A percentile compares a stretch with the other conserved stretches of the same genome.
phyloP scores from a whole-genome alignment of 2,329 filamentous ascomycete species.

The Setomelanomma holmii region DNA sequence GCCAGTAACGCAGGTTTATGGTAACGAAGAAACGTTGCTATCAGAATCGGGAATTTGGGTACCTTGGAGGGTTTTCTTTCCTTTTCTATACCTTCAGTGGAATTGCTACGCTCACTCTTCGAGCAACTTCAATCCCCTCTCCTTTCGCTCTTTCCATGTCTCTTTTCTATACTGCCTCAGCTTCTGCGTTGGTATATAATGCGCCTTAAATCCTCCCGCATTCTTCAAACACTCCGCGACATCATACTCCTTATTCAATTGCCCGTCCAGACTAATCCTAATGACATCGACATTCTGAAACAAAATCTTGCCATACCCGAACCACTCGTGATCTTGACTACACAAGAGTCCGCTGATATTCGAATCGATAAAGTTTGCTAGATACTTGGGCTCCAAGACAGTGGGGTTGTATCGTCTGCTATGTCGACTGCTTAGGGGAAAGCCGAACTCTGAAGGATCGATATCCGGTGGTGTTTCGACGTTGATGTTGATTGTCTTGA shows the following conservation, averaged over 20 bases:
- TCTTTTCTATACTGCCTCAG: neutral
- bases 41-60: too few relatives aligned
- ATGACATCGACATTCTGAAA: conserved; percentile 18
- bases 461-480: conserved; percentile 14
- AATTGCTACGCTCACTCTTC: neutral
- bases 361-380: conserved; percentile 5
- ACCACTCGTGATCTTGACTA: neutral
- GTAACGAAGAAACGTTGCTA: too few relatives aligned
- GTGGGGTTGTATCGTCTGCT: neutral
- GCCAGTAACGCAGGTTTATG: too few relatives aligned
- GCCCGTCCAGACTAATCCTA: conserved; percentile 8
- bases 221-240: conserved; percentile 7
- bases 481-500: conserved; percentile 20
- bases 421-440: neutral
- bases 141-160: neutral
- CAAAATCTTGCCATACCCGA: conserved; percentile 10
- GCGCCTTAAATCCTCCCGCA: neutral
- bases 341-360: conserved; percentile 7
- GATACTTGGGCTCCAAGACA: conserved; percentile 10
- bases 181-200: neutral
- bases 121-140: neutral
- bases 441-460: neutral
- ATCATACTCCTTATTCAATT: conserved; percentile 5
- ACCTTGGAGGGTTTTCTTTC: neutral
- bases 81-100: neutral